Conservation (phyloP, 2,329 filamentous ascomycete species). For the Talaromyces islandicus region DNA sequence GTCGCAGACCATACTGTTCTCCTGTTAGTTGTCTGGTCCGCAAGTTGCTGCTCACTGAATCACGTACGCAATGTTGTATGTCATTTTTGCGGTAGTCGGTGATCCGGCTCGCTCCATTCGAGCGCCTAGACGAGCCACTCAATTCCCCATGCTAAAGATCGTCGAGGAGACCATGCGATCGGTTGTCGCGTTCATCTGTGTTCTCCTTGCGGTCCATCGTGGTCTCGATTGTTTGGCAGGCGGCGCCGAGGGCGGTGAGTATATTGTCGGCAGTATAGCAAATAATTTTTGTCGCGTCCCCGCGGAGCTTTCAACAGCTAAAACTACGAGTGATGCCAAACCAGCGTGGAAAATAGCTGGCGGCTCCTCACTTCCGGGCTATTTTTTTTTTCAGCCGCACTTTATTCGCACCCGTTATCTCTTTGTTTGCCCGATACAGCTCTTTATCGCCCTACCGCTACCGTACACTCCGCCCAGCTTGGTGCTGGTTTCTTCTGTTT, state of each 20-base stretch:
- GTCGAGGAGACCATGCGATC: neutral
- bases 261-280: slow-evolving; percentile 10
- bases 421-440: neutral
- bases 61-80: slow-evolving; percentile 64
- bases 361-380: neutral
- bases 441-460: slow-evolving; percentile 1
- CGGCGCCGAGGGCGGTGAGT: slow-evolving; percentile 8
- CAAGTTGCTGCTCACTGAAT: neutral
- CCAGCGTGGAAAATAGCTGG: neutral
- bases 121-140: slow-evolving; percentile 2
- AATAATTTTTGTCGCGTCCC: slow-evolving; percentile 6
- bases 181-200: neutral
- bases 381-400: neutral
- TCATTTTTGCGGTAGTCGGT: slow-evolving; percentile 43
- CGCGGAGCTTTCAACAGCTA: neutral
- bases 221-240: neutral
- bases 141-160: neutral
- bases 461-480: slow-evolving; percentile 1
- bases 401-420: neutral
- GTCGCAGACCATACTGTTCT: slow-evolving; percentile 81
- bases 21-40: slow-evolving; percentile 16
- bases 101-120: slow-evolving; percentile 12
- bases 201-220: neutral
- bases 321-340: neutral
- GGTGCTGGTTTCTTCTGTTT: neutral